Conservation (phyloP, 305 asterid genomes). For the Fraxinus albicans region DNA sequence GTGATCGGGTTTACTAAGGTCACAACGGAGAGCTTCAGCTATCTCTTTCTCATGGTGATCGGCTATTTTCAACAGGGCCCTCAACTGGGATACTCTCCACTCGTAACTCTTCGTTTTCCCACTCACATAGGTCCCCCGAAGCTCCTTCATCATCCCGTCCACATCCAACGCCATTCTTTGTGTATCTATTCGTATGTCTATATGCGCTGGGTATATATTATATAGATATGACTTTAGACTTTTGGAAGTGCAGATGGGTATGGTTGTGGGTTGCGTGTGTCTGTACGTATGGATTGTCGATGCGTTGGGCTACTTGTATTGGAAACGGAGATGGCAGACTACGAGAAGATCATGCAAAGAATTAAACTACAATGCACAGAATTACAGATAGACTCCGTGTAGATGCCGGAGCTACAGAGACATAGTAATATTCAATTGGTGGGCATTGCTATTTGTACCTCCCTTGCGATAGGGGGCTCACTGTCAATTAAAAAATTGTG, state of each 20-base stretch:
- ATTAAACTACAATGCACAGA: background rate
- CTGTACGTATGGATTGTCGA: background rate
- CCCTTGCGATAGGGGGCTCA: no score
- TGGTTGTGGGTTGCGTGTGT: background rate
- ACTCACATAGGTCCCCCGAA: conserved; percentile 28
- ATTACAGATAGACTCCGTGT: background rate
- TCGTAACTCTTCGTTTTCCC: conserved; percentile 44
- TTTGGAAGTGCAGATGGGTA: background rate
- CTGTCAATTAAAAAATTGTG: no score
- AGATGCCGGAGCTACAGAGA: no score
- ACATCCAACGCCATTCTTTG: conserved; percentile 16
- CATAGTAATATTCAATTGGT: no score
- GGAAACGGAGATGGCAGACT: background rate
- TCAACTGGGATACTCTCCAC: conserved; percentile 51
- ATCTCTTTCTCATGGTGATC: conserved; percentile 42
- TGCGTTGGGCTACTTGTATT: background rate
- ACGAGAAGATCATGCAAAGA: background rate
- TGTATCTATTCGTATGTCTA: background rate
- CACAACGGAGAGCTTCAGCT: conserved; percentile 35
- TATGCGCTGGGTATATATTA: background rate
- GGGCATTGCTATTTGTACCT: no score
- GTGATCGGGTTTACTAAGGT: conserved; percentile 42
- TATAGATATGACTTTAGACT: background rate
- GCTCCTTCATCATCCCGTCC: conserved; percentile 37
- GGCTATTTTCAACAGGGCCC: conserved; percentile 32